Evolutionary conservation across 768 basidiomycete species (phyloP).

Genomic region (Termitomyces sp.): DNA sequence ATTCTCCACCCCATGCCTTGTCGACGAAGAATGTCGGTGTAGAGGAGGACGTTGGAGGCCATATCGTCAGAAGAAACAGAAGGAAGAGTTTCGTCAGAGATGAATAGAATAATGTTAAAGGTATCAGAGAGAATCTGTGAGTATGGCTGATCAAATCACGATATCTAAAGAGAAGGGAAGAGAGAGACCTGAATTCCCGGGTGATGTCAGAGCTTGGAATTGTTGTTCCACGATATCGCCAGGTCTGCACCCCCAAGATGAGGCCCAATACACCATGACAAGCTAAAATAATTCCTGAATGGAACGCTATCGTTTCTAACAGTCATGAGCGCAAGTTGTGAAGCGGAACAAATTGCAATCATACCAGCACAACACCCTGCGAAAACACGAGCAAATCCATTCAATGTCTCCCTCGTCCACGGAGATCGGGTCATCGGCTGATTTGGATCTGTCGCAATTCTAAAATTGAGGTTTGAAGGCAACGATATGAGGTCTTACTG

Average conservation of each 20-base stretch:
- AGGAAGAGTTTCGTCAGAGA: slow-evolving; percentile 82
- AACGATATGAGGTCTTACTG: slow-evolving; percentile 31
- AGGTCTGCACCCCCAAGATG: slow-evolving; percentile 28
- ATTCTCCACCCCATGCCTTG: slow-evolving; percentile 20
- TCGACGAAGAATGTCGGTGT: slow-evolving; percentile 18
- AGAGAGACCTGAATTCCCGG: slow-evolving; percentile 55
- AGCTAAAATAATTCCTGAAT: slow-evolving; percentile 55
- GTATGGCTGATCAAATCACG: neutral
- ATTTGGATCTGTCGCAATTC: slow-evolving; percentile 28
- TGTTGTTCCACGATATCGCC: slow-evolving; percentile 13
- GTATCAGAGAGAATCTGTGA: slow-evolving; percentile 62
- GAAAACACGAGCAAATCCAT: slow-evolving; percentile 51
- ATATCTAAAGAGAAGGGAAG: neutral
- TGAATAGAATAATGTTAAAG: slow-evolving; percentile 77
- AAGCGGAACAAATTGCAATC: slow-evolving; percentile 5
- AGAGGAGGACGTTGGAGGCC: slow-evolving; percentile 48
- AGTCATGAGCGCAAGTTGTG: neutral
- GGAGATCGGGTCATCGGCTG: slow-evolving; percentile 31
- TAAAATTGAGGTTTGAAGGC: neutral
- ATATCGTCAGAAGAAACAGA: slow-evolving; percentile 76
- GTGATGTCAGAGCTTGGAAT: slow-evolving; percentile 41
- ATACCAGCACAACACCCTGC: slow-evolving; percentile 61
- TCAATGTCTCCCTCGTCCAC: slow-evolving; percentile 48
- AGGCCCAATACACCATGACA: slow-evolving; percentile 46
- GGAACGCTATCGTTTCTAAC: slow-evolving; percentile 72